Evolutionary conservation across 208 protist genomes (phyloP), one percentile per base, ranked within the genome.

Genomic region (Phytomonas francai): DNA sequence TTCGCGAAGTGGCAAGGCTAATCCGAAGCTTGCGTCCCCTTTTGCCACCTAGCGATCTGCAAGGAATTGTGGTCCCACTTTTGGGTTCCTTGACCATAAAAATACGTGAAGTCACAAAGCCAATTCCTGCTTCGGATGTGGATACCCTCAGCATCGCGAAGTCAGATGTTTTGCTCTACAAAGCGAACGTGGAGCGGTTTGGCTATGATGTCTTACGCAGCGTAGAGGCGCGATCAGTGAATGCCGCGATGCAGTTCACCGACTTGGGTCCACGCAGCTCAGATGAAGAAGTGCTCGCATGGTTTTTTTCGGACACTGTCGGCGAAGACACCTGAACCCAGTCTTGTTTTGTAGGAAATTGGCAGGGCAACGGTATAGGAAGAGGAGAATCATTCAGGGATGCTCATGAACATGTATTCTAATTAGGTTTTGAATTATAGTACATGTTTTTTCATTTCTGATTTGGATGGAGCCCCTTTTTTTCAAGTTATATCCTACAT

Each of bases 171-270:
- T 72, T 92, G 42, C 79, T 95, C 45, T 97, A 94, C 77, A 93
- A 89, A 68, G 84, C 84, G 12, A 97, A 97, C 68, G 81, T 95
- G 7, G 88, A 97, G 76, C 84, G 83, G 54, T 97, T 97, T 68
- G 92, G 92, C 32, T 97, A 87, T 66, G 86, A 93, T 68, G 90
- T 95, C 30, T 71, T 94, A 39, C 70, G 64, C 19, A 91, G 88
- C 77, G 84, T 83, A n/a, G 72, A 60, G 29, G 74, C 79, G 22
- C 74, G 71, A 4, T 78, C 77, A 25, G 75, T 73, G 33, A 73
- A 74, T 19, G 31, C 62, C 1, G 81, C 78, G 58, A 83, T 79
- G 77, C 65, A 76, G 28, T 56, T 58, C 65, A 30, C 45, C 33
- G 49, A 63, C 29, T 78, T 90, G n/a, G 59, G 67, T 3, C 85